Evolutionary conservation across 163 green algal species (phyloP).

Genomic region (Chlamydomonas reinhardtii): DNA sequence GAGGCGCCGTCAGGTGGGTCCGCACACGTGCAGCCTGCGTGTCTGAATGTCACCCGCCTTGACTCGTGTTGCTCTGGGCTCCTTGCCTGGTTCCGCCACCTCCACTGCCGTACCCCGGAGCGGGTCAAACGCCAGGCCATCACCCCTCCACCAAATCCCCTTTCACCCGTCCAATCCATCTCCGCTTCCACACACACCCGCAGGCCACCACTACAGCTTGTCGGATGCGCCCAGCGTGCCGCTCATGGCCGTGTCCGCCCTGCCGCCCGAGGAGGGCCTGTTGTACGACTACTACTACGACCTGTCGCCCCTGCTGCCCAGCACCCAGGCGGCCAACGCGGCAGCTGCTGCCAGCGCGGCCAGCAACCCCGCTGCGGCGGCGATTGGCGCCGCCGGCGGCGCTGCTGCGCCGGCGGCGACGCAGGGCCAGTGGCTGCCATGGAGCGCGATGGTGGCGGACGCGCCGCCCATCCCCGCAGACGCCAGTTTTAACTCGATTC

Average conservation of each 20-base stretch:
- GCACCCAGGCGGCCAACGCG: not conserved
- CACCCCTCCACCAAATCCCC: no score
- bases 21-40: no score
- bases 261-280: slow-evolving; percentile 3
- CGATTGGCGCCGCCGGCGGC: no score
- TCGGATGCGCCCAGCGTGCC: slow-evolving; percentile 24
- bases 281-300: slow-evolving; percentile 81
- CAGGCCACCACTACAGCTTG: slow-evolving; percentile 32
- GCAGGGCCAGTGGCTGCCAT: slow-evolving; percentile 65
- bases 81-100: no score
- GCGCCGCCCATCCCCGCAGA: slow-evolving; percentile 46
- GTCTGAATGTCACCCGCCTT: no score
- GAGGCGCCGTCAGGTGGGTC: slow-evolving; percentile 45
- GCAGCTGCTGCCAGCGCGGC: not conserved
- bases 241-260: not conserved
- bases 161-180: no score
- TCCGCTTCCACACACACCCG: not conserved
- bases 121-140: no score
- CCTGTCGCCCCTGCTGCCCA: slow-evolving; percentile 1
- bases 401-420: no score
- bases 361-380: not conserved
- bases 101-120: no score
- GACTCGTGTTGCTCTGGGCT: no score
- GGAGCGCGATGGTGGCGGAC: slow-evolving; percentile 57
- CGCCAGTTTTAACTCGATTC: slow-evolving; percentile 64